Evolutionary conservation across 2,329 filamentous ascomycete genomes (phyloP).

Genomic region (Talaromyces rugulosus): DNA sequence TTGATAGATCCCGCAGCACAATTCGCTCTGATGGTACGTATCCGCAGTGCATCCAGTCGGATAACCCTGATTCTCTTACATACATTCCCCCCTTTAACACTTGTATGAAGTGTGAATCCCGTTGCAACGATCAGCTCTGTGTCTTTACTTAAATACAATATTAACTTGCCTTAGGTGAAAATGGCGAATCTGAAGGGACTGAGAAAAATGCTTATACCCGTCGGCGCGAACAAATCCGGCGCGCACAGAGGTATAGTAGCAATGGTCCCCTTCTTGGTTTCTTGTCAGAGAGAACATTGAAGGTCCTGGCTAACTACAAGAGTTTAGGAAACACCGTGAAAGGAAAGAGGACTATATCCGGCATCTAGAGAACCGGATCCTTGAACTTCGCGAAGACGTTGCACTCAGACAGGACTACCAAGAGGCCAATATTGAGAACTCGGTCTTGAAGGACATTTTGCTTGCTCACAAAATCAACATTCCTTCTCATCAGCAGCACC

Average conservation of each 20-base stretch:
- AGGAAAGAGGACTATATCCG: constrained; percentile 28
- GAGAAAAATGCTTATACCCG: neutral
- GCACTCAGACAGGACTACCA: constrained; percentile 13
- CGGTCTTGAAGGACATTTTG: constrained; percentile 18
- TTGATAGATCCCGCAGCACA: neutral
- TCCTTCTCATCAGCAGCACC: neutral
- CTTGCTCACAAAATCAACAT: constrained; percentile 15
- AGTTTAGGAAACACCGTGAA: constrained; percentile 25
- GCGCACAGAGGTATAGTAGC: neutral
- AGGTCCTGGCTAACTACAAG: neutral
- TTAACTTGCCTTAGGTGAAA: neutral
- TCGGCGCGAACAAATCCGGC: neutral
- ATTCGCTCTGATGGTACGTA: neutral
- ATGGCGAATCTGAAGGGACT: neutral
- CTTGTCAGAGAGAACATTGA: neutral
- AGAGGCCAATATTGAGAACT: constrained; percentile 17
- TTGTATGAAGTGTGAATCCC: no score
- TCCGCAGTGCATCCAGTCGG: neutral
- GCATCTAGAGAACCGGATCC: constrained; percentile 24
- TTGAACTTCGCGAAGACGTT: constrained; percentile 21
- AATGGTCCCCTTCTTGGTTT: neutral
- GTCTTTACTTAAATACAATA: neutral
- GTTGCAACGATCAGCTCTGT: neutral
- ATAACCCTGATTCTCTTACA: neutral
- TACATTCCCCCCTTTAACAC: no score